A percentile compares a stretch with the other conserved stretches of the same genome.
These are phyloP conservation scores for Exsudoporus frostii DNA, from an alignment of 768 basidiomycete species.

Conservation along the genomic window DNA sequence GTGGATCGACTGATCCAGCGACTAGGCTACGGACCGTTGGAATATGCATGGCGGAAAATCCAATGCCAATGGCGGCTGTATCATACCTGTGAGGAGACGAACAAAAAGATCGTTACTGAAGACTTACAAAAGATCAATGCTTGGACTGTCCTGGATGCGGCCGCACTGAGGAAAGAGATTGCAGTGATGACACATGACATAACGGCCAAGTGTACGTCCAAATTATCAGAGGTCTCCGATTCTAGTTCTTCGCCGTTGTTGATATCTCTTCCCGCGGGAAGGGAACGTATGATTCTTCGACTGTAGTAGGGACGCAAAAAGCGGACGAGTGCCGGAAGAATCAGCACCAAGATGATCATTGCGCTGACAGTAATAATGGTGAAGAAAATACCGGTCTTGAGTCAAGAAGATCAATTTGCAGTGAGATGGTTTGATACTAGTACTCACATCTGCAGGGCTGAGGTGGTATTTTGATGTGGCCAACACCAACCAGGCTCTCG, in stretches of 20 bases:
- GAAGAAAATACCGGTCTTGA: slow-evolving; percentile 29
- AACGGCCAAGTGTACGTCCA: slow-evolving; percentile 30
- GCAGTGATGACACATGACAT: slow-evolving; percentile 17
- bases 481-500: slow-evolving; percentile 20
- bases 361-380: slow-evolving; percentile 15
- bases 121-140: slow-evolving; percentile 16
- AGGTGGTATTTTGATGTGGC: slow-evolving; percentile 27
- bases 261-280: neutral
- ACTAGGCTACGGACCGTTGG: slow-evolving; percentile 27
- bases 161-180: slow-evolving; percentile 12
- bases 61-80: slow-evolving; percentile 19
- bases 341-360: slow-evolving; percentile 16
- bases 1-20: slow-evolving; percentile 26
- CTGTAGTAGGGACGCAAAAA: slow-evolving; percentile 27
- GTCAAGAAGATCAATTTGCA: neutral
- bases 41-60: slow-evolving; percentile 11
- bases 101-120: neutral
- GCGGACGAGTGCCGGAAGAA: slow-evolving; percentile 23
- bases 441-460: slow-evolving; percentile 26
- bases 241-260: neutral
- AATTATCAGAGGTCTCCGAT: slow-evolving; percentile 20
- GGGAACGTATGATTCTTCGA: neutral
- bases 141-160: slow-evolving; percentile 5
- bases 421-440: neutral
- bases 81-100: neutral